Evolutionary conservation across 371 early-diverging fungal genomes (phyloP).

Genomic region (Rhizomucor pusillus): DNA sequence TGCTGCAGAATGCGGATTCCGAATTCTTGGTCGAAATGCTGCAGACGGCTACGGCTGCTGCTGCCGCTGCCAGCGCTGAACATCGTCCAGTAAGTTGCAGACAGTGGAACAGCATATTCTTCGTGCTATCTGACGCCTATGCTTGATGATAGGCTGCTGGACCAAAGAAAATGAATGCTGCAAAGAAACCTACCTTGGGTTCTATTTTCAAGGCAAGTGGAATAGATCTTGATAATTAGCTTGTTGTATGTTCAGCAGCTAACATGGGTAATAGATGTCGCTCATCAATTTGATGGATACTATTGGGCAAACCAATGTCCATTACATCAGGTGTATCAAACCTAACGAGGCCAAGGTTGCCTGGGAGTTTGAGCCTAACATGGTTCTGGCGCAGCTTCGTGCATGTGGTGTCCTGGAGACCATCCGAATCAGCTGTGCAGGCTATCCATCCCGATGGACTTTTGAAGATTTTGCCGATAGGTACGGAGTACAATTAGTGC

Average conservation of each 20-base stretch:
- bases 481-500: slow-evolving; percentile 2
- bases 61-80: slow-evolving; percentile 19
- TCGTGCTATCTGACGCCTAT: too few relatives aligned
- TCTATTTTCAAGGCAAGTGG: slow-evolving; percentile 68
- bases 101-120: too few relatives aligned
- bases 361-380: slow-evolving; percentile 86
- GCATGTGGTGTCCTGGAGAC: slow-evolving; percentile 99
- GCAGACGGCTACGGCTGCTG: slow-evolving; percentile 51
- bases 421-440: slow-evolving; percentile 98
- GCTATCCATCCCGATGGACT: slow-evolving; percentile 94
- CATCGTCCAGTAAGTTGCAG: slow-evolving; percentile 11
- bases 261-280: slow-evolving; percentile 50
- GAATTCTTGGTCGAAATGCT: slow-evolving; percentile 78
- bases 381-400: slow-evolving; percentile 94
- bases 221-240: neutral
- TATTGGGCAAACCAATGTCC: slow-evolving; percentile 88
- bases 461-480: slow-evolving; percentile 94
- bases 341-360: slow-evolving; percentile 93
- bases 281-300: slow-evolving; percentile 92
- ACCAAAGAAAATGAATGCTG: slow-evolving; percentile 29
- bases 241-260: neutral
- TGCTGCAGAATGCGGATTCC: slow-evolving; percentile 69
- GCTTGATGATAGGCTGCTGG: slow-evolving; percentile 8
- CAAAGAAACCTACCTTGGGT: slow-evolving; percentile 86
- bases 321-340: slow-evolving; percentile 98